These are phyloP conservation scores for Crithidia brevicula DNA, from an alignment of 208 protist species.

Conservation along the genomic window DNA sequence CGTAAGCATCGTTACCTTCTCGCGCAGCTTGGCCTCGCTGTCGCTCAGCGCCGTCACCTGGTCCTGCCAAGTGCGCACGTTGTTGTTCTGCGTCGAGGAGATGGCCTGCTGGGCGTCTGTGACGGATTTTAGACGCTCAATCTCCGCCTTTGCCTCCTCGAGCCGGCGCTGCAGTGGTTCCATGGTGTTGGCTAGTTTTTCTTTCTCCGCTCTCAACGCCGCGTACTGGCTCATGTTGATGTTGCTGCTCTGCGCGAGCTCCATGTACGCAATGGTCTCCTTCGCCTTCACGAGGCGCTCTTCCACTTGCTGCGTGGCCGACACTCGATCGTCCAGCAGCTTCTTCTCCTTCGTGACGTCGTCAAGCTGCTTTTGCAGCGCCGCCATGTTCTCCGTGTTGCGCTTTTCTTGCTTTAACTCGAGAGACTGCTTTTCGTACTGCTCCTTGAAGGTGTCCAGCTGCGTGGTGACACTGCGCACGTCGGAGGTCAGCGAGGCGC, in stretches of 20 bases:
- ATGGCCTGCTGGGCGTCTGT: slow-evolving; percentile 73
- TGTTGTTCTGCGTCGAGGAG: slow-evolving; percentile 57
- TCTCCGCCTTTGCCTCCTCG: slow-evolving; percentile 68
- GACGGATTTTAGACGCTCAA: slow-evolving; percentile 59
- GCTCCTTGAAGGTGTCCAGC: slow-evolving; percentile 51
- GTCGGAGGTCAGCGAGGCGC: slow-evolving; percentile 60
- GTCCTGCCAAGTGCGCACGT: slow-evolving; percentile 71
- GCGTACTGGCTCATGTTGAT: slow-evolving; percentile 89
- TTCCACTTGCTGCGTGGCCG: slow-evolving; percentile 62
- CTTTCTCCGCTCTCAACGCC: slow-evolving; percentile 68
- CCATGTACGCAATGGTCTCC: slow-evolving; percentile 91
- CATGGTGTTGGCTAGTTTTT: slow-evolving; percentile 74
- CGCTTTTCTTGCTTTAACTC: slow-evolving; percentile 61
- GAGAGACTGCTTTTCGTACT: slow-evolving; percentile 47
- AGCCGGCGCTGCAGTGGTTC: slow-evolving; percentile 70
- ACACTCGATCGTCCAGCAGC: slow-evolving; percentile 63
- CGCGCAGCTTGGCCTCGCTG: slow-evolving; percentile 67
- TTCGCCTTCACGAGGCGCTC: slow-evolving; percentile 84
- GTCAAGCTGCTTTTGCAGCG: slow-evolving; percentile 49
- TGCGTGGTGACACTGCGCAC: slow-evolving; percentile 33
- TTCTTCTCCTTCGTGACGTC: slow-evolving; percentile 54
- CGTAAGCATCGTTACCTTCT: slow-evolving; percentile 45
- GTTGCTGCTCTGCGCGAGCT: slow-evolving; percentile 71
- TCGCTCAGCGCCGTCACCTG: slow-evolving; percentile 46
- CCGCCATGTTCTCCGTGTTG: slow-evolving; percentile 49